Conservation (phyloP, 225 moss, liverwort and hornwort genomes). For the Marchantia paleacea region DNA sequence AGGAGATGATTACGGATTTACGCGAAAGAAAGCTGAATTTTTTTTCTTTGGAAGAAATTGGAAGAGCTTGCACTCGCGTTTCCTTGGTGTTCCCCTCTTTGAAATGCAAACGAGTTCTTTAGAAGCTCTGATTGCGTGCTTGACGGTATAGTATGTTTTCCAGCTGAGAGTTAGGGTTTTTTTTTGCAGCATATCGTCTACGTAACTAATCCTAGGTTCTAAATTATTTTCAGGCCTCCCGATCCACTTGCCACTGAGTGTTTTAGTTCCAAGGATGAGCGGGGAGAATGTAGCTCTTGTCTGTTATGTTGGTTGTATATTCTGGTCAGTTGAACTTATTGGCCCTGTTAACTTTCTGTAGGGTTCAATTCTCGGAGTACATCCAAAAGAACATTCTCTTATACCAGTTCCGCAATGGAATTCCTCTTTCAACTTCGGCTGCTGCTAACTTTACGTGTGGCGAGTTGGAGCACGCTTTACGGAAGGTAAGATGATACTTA, state of each 20-base stretch:
- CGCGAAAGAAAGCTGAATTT: not conserved
- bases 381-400: conserved; percentile 91
- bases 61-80: not conserved
- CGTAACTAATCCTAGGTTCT: not conserved
- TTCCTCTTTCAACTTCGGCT: conserved; percentile 77
- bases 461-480: conserved; percentile 82
- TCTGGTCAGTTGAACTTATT: conserved; percentile 12
- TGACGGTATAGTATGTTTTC: not conserved
- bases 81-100: not conserved
- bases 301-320: not conserved
- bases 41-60: not conserved
- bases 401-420: conserved; percentile 88
- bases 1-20: not conserved
- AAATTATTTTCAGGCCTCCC: not conserved
- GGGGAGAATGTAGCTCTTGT: not conserved
- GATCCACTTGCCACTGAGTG: not conserved
- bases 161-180: conserved; percentile 22
- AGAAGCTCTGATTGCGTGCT: not conserved
- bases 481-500: conserved; percentile 53
- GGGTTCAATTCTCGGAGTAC: conserved; percentile 93
- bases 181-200: not conserved
- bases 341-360: conserved; percentile 30
- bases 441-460: conserved; percentile 95
- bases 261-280: not conserved
- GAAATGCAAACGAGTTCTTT: not conserved